A percentile compares a stretch with the other conserved stretches of the same genome.
Evolutionary conservation across 148 eudicot species (phyloP).

Genomic region (Silene uniflora): DNA sequence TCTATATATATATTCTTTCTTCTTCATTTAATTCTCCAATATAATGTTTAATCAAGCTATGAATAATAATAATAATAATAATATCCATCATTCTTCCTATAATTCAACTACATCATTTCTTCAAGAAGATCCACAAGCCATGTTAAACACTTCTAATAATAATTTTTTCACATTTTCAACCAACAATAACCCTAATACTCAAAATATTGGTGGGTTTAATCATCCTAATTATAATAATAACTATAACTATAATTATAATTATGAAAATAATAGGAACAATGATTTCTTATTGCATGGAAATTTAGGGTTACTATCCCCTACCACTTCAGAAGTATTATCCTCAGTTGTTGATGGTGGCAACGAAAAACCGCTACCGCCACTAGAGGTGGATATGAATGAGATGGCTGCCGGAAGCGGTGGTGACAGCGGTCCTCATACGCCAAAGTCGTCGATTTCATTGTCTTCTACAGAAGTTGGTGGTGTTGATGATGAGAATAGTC

Average conservation of each 20-base stretch:
- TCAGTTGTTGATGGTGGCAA: conserved; percentile 18
- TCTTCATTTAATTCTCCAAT: not conserved
- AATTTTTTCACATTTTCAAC: conserved; percentile 18
- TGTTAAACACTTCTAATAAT: conserved; percentile 10
- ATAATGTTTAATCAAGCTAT: conserved; percentile 28
- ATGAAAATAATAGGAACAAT: conserved; percentile 16
- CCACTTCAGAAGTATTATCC: conserved; percentile 29
- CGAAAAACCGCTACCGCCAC: conserved; percentile 4
- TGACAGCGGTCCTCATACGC: conserved; percentile 36
- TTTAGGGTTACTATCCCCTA: conserved; percentile 25
- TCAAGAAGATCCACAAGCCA: conserved; percentile 25
- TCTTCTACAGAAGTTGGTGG: conserved; percentile 59
- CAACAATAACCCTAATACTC: conserved; percentile 23
- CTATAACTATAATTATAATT: not conserved
- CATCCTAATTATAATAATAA: not conserved
- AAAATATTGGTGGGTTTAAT: not conserved
- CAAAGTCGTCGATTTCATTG: conserved; percentile 58
- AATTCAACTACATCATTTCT: conserved; percentile 10
- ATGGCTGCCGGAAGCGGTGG: conserved; percentile 1
- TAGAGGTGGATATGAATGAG: not conserved
- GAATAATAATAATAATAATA: not conserved
- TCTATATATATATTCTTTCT: not conserved
- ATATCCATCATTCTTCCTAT: conserved; percentile 1
- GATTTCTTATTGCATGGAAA: conserved; percentile 30
- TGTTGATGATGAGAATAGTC: conserved; percentile 26